A percentile compares a stretch with the other conserved stretches of the same genome.
Evolutionary conservation across 1,284 basidiomycete species (phyloP).

Genomic region (Cutaneotrichosporon cyanovorans): DNA sequence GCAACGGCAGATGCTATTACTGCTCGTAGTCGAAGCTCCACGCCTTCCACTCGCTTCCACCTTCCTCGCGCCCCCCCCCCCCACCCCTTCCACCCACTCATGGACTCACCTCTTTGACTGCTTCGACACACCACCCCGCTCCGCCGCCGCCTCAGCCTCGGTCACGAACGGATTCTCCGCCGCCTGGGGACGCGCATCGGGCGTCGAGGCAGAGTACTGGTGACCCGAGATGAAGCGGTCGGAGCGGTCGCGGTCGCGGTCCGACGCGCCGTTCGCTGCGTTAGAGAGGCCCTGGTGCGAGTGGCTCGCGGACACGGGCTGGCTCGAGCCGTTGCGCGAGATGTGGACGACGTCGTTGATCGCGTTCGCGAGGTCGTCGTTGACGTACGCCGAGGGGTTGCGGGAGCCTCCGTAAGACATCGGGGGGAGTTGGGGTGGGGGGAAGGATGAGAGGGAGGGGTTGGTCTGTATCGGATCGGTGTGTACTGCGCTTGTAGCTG

Average conservation of each 20-base stretch:
- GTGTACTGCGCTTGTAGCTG: no score
- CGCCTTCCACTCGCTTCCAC: no score
- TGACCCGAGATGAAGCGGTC: no score
- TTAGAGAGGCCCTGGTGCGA: neutral
- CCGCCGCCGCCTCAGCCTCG: neutral
- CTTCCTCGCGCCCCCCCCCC: no score
- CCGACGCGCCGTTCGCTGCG: neutral
- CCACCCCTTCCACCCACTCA: neutral
- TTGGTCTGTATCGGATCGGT: no score
- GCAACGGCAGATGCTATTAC: no score
- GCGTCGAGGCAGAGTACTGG: neutral
- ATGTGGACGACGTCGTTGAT: slow-evolving; percentile 39
- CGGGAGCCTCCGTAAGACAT: no score
- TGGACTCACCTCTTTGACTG: slow-evolving; percentile 11
- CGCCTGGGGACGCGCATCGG: neutral
- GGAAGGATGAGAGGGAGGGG: no score
- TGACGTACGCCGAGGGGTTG: slow-evolving; percentile 4
- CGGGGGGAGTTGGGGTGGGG: no score
- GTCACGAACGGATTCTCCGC: slow-evolving; percentile 11
- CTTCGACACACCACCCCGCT: neutral
- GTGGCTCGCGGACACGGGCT: slow-evolving; percentile 10
- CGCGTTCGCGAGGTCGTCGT: slow-evolving; percentile 31
- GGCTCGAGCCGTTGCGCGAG: slow-evolving; percentile 18
- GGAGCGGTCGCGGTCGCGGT: no score
- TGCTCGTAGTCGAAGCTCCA: no score